Evolutionary conservation across 176 grass and related monocot genomes (phyloP), one percentile per base, ranked within the genome.

Genomic region (Hordeum marinum): DNA sequence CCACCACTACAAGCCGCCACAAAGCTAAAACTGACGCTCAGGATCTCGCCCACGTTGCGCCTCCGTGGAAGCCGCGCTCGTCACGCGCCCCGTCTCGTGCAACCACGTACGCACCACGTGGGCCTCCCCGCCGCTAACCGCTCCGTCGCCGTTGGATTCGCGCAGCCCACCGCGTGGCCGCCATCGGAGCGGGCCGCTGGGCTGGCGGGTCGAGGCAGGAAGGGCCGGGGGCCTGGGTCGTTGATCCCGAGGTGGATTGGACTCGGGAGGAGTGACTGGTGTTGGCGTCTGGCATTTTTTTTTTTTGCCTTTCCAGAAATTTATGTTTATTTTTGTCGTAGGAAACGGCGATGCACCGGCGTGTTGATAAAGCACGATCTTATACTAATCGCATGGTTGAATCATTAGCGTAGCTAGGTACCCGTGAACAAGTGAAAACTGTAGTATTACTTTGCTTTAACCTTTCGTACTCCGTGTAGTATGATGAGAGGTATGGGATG

Each of bases 241-340:
- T 87, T 40, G 82, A 97, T 97, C 94, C 91, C 91, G 17, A 97
- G 74, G 87, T 67, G 76, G 89, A 94, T 92, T 90, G 76, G 80
- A 84, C 75, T 87, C 63, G 76, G 34, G 9, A 42, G 18, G 54
- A 6, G 67, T 86, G 70, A 75, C 42, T 18, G 54, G 31, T 46
- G 67, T 5, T 76, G 62, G 81, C 25, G 20, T 35, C 34, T 21
- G 10, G 68, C 21, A 3, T 17, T 55, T 55, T 55, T 55, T 54
- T 18, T 55, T 21, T 21, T 2, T 57, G 18, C 54, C 54, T 55
- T 55, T n/a, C 18, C 54, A 57, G 18, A 4, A 72, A 72, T 17
- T 7, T 23, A 55, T 86, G 23, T 36, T 58, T 40, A 20, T 58
- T 72, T 11, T 17, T 18, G 25, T 27, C 14, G 27, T 81, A 17